Conservation (phyloP, 2,329 filamentous ascomycete genomes). For the Stachybotrys chlorohalonatus region DNA sequence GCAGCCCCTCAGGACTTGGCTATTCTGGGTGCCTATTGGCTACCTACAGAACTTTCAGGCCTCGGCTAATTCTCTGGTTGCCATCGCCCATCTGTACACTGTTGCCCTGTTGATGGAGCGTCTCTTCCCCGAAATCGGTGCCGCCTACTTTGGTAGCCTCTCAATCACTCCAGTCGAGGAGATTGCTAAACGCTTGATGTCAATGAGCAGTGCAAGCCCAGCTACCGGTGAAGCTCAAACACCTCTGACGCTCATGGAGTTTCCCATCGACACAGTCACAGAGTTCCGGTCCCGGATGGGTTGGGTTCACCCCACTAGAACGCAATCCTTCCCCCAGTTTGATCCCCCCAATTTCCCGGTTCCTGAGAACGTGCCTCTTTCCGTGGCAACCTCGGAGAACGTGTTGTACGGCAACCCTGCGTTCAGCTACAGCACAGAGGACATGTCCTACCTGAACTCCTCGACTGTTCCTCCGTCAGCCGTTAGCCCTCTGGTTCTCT, state of each 20-base stretch:
- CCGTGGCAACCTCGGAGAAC: constrained; percentile 32
- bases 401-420: constrained; percentile 46
- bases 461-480: constrained; percentile 32
- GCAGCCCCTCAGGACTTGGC: constrained; percentile 80
- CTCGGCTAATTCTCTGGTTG: constrained; percentile 69
- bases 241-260: constrained; percentile 60
- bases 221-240: constrained; percentile 50
- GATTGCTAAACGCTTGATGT: constrained; percentile 67
- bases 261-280: constrained; percentile 58
- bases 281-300: constrained; percentile 63
- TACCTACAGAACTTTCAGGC: constrained; percentile 69
- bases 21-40: constrained; percentile 89
- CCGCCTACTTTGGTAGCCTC: constrained; percentile 77
- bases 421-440: constrained; percentile 57
- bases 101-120: constrained; percentile 81
- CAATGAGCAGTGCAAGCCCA: constrained; percentile 53
- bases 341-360: constrained; percentile 45
- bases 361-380: constrained; percentile 33
- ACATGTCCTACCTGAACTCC: constrained; percentile 45
- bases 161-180: constrained; percentile 76
- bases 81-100: constrained; percentile 87
- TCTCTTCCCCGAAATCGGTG: constrained; percentile 83
- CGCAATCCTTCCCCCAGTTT: constrained; percentile 53
- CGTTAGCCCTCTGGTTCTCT: constrained; percentile 46
- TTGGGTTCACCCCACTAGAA: constrained; percentile 51